Conservation (phyloP, 2,329 filamentous ascomycete genomes). For the Fusarium nanum region DNA sequence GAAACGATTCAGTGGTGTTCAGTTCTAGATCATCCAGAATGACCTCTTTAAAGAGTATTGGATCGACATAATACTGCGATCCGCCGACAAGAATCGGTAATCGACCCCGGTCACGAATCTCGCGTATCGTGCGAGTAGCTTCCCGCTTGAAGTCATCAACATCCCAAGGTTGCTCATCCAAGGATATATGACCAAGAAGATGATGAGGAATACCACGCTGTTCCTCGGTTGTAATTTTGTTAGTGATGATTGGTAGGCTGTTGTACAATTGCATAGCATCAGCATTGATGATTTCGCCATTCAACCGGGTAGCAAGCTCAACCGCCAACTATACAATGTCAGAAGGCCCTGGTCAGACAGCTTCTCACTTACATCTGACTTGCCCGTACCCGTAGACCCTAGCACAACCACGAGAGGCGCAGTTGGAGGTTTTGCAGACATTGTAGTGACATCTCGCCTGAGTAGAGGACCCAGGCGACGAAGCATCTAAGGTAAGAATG, state of each 20-base stretch:
- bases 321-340: constrained; percentile 77
- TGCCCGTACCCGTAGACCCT: constrained; percentile 92
- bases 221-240: constrained; percentile 84
- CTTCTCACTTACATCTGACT: constrained; percentile 77
- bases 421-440: constrained; percentile 56
- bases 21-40: constrained; percentile 57
- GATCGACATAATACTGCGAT: constrained; percentile 94
- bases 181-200: constrained; percentile 80
- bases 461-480: constrained; percentile 40
- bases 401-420: constrained; percentile 82
- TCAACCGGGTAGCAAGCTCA: constrained; percentile 82
- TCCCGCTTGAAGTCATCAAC: constrained; percentile 81
- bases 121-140: constrained; percentile 75
- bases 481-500: constrained; percentile 43
- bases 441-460: constrained; percentile 54
- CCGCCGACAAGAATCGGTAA: constrained; percentile 93
- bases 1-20: constrained; percentile 61
- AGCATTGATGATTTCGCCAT: constrained; percentile 95
- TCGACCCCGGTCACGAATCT: constrained; percentile 81
- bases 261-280: constrained; percentile 98
- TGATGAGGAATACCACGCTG: constrained; percentile 87
- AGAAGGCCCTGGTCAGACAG: constrained; percentile 1
- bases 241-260: constrained; percentile 93
- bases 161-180: constrained; percentile 84
- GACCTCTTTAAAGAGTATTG: constrained; percentile 81